phyloP scores from a whole-genome alignment of 176 grass and related monocot species.

The Juncus effusus region DNA sequence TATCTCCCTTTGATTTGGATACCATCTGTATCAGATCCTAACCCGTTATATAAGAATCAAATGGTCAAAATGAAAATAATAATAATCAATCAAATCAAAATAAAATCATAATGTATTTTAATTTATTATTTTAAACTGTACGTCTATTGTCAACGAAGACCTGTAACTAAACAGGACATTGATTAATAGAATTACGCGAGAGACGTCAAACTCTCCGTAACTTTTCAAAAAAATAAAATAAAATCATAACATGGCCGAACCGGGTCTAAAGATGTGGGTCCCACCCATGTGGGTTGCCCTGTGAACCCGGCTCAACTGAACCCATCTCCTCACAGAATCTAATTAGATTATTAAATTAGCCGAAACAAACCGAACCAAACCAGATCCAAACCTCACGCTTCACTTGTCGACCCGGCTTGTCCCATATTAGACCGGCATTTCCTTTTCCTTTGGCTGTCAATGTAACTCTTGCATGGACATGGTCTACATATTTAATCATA shows the following conservation, averaged over 20 bases:
- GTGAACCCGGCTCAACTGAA: constrained; percentile 15
- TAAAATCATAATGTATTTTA: too few species aligned
- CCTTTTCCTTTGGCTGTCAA: constrained; percentile 8
- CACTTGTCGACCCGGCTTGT: constrained; percentile 38
- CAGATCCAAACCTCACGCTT: constrained; percentile 26
- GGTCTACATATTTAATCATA: not conserved
- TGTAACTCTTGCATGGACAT: not conserved
- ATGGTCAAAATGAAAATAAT: too few species aligned
- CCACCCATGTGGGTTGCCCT: constrained; percentile 42
- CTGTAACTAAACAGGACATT: too few species aligned
- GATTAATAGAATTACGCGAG: too few species aligned
- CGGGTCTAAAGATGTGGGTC: constrained; percentile 7
- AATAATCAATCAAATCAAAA: too few species aligned
- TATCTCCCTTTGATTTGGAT: too few species aligned
- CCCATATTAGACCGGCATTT: constrained; percentile 7
- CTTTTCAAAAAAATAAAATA: too few species aligned
- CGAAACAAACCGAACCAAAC: not conserved
- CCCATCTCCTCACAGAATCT: constrained; percentile 39
- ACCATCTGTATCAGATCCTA: too few species aligned
- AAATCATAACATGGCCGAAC: not conserved
- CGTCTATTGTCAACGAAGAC: too few species aligned
- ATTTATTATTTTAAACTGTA: too few species aligned
- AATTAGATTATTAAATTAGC: not conserved
- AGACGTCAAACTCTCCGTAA: too few species aligned
- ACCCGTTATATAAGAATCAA: too few species aligned